Evolutionary conservation across 2,329 filamentous ascomycete species (phyloP), one percentile per base, ranked within the genome.

Genomic region (Purpureocillium takamizusanense): DNA sequence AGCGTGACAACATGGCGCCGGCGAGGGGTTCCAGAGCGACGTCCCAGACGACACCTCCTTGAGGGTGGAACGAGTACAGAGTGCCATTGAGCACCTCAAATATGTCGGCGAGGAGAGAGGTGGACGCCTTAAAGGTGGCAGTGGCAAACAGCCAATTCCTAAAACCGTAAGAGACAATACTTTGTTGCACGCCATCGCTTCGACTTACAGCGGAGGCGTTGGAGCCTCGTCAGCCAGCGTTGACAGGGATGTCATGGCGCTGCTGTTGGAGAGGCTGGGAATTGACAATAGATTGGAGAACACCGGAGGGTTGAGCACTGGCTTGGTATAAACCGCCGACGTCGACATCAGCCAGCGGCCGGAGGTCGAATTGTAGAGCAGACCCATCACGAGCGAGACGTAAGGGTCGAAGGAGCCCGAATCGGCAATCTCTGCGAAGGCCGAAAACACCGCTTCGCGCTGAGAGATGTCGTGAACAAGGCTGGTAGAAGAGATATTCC

Each of bases 381-480:
- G 30, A 10, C 28, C 36, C 11, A 29, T 38, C 5, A 38, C 36
- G 16, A 38, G 36, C 8, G 36, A 38, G 16, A 29, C 18, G 11
- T 38, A 11, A 4, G 9, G 28, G 36, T 38, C 36, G 16, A 38
- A 38, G 13, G 14, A 9, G 8, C 16, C 11, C 13, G 36, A 11
- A 13, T 11, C 18, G 14, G 30, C 30, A 23, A 38, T 38, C 9
- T 32, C 30, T 14, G 36, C 32, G 27, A 38, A 38, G 8, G 36
- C 36, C 13, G 21, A 18, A 29, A 38, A 33, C 14, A 38, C 30
- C 4, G 28, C 28, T 7, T 28, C 14, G 15, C 28, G 10, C n/a
- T 38, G 29, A 12, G 36, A 32, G 25, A 43, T 38, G 12, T 33
- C 41, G 31, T 37, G 31, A 15, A 41, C 33, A 17, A 36, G 14